Evolutionary conservation across 2,329 filamentous ascomycete species (phyloP).

Genomic region (Penicillium corylophilum): DNA sequence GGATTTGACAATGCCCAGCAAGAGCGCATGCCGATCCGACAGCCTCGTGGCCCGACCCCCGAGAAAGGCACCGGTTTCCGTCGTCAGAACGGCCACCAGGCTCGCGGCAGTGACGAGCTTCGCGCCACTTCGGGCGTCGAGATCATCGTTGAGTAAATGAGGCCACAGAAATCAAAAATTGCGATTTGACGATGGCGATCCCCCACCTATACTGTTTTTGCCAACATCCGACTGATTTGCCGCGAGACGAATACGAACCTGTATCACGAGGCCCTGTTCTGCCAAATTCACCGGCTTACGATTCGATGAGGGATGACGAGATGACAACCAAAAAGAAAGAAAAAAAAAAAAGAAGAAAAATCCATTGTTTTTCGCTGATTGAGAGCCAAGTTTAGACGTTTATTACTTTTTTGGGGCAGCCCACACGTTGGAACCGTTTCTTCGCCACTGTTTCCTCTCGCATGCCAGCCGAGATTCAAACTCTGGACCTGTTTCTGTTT

Average conservation of each 20-base stretch:
- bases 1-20: conserved; percentile 57
- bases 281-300: conserved; percentile 44
- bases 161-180: conserved; percentile 8
- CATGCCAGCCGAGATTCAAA: conserved; percentile 1
- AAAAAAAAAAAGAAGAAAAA: conserved; percentile 28
- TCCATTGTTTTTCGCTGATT: conserved; percentile 40
- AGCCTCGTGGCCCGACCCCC: conserved; percentile 61
- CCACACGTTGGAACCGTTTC: conserved; percentile 35
- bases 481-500: conserved; percentile 17
- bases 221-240: conserved; percentile 39
- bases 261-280: conserved; percentile 42
- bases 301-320: conserved; percentile 51
- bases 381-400: conserved; percentile 43
- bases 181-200: conserved; percentile 28
- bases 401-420: conserved; percentile 41
- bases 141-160: conserved; percentile 61
- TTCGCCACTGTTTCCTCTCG: conserved; percentile 2
- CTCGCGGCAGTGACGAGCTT: conserved; percentile 63
- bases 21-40: conserved; percentile 58
- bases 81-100: conserved; percentile 61
- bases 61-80: conserved; percentile 60
- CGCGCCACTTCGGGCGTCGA: conserved; percentile 60
- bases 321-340: conserved; percentile 42
- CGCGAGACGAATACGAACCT: conserved; percentile 43
- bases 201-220: conserved; percentile 28